Base-by-base conservation (phyloP, 1,139 yeast genomes). In the Meyerozyma elateridarum region DNA sequence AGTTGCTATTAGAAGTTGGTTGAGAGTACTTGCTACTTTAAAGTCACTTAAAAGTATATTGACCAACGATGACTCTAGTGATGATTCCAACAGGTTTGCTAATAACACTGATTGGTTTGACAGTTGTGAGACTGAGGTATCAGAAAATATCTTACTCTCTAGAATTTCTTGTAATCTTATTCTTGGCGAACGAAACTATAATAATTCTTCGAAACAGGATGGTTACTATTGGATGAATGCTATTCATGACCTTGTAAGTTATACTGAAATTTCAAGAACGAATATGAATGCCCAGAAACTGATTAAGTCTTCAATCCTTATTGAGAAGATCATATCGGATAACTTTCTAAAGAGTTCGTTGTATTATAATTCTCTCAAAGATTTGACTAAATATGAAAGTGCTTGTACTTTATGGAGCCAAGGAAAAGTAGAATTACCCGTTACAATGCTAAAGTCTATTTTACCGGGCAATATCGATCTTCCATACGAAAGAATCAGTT, bases 341-440 rank as follows among this genome's bases (percentile, higher is more conserved):
- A 29, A 40, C 4, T 16, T 36, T 1, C 30, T 35, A 5, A 15
- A 31, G 1, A 22, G 25, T 6, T 28, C 40, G 5, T 31, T n/a
- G 3, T 13, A 17, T 5, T 28, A 32, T 6, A 31, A 38, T 3
- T 36, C 42, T 35, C 40, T 58, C 15, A 22, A 44, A 14, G 49
- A 53, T 29, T 39, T 70, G 5, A 57, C 78, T 0, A 59, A 58
- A 29, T 73, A 60, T 44, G 73, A 73, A 30, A 48, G 73, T 1
- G 84, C 89, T 0, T 59, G 64, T 14, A 66, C 79, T 0, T 56
- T 80, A 19, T 81, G 88, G 88, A 51, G 58, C 3, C 74, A 72
- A 32, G 75, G 77, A 1, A 75, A 76, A 36, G 61, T 75, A 0
- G 57, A 56, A 4, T 59, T 67, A n/a, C 75, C 88, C 0, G 73